Evolutionary conservation across 257 asterid species (phyloP).

Genomic region (Anisodus tanguticus): DNA sequence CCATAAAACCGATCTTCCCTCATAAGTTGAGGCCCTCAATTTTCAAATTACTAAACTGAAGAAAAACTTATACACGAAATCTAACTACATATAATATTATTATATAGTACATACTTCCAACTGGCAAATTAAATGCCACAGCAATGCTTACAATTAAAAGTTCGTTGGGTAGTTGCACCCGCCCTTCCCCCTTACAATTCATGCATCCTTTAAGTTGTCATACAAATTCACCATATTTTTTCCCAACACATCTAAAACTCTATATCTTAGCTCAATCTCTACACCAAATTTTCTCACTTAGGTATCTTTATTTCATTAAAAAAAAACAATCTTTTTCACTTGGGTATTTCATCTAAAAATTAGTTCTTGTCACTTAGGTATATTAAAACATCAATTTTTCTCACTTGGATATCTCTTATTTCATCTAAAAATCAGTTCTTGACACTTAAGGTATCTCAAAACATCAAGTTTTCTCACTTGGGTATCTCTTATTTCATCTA

Average conservation of each 20-base stretch:
- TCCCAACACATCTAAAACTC: background rate
- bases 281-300: background rate
- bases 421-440: background rate
- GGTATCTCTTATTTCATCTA: background rate
- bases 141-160: slow-evolving; percentile 28
- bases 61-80: background rate
- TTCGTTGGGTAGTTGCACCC: slow-evolving; percentile 36
- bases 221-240: background rate
- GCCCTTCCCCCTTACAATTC: background rate
- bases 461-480: background rate
- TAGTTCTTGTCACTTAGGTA: background rate
- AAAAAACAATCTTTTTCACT: background rate
- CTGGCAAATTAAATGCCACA: slow-evolving; percentile 32
- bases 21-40: background rate
- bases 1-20: background rate
- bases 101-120: background rate
- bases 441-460: no score
- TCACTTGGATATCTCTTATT: background rate
- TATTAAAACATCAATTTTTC: background rate
- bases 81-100: background rate
- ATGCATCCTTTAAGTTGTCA: slow-evolving; percentile 23
- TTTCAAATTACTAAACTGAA: background rate
- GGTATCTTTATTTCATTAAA: background rate
- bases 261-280: background rate
- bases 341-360: background rate